Base-by-base conservation (phyloP, 2,329 filamentous ascomycete genomes). In the Onygenales sp. region DNA sequence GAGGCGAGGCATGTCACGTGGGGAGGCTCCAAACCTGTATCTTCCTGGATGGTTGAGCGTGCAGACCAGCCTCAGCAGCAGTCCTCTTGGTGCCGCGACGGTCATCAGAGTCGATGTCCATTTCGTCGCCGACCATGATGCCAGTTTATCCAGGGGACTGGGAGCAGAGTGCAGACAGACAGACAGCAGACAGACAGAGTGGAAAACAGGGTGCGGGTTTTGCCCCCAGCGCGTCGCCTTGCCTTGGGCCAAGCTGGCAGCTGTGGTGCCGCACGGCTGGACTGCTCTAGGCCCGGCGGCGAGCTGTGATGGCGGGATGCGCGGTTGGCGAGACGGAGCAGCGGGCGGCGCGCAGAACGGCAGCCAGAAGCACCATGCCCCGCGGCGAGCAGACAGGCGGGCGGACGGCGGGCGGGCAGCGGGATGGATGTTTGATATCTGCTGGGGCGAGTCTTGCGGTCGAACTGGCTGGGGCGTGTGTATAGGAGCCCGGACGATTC, bases 31-130 rank as follows among this genome's bases (percentile, higher is more conserved):
- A 50, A 64, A 72, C 74, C 66, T 74, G 73, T 56, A 77, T 77
- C 46, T 74, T 75, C 61, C 76, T 75, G 13, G 78, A 76, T 47
- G 70, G 71, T 36, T 71, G 57, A 57, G 66, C 58, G 53, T 61
- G 59, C 49, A 68, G 57, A 14, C 66, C 65, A 50, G 63, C 60
- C 13, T 77, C 75, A 54, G 75, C 72, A 11, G 73, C 77, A 43
- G 78, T 73, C 44, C 78, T 71, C 62, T 82, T 81, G 8, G 66
- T 68, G 31, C 75, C 75, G 45, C 70, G 65, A 51, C 62, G 57
- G 50, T 67, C 64, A 2, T 54, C 51, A 8, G 53, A 27, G 58
- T 77, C 74, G 32, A 75, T 43, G 50, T 77, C 70, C 75, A 78
- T 78, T 13, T 59, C 58, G 10, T 72, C 68, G 38, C 63, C 49